Conservation (phyloP, 345 rosid genomes). For the Syzygium aqueum region DNA sequence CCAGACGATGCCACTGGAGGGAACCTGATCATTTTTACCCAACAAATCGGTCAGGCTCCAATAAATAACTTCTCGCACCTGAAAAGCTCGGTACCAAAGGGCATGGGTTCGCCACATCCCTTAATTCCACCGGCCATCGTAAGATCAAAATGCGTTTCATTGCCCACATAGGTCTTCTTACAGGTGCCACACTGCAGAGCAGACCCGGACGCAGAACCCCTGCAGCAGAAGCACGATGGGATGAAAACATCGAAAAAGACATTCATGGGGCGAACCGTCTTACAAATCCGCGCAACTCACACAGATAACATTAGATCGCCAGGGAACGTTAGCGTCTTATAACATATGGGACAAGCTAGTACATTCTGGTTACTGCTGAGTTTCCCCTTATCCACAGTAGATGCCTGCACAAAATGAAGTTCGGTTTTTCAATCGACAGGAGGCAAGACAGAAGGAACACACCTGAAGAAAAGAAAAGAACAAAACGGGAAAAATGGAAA, state of each 20-base stretch:
- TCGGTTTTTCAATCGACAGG: not conserved
- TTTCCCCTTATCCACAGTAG: slow-evolving; percentile 23
- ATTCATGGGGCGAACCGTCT: rapidly evolving
- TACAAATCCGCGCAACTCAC: slow-evolving; percentile 18
- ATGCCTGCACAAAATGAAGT: slow-evolving; percentile 13
- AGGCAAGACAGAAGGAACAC: not conserved
- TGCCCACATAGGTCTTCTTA: slow-evolving; percentile 48
- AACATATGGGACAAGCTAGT: slow-evolving; percentile 86
- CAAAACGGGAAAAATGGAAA: not conserved
- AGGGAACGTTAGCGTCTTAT: slow-evolving; percentile 22
- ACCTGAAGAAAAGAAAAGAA: not conserved
- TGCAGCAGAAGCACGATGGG: slow-evolving; percentile 5
- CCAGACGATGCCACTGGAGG: not conserved
- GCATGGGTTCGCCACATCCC: slow-evolving; percentile 44
- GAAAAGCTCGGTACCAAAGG: slow-evolving; percentile 45
- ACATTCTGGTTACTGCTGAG: slow-evolving; percentile 9
- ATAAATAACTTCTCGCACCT: slow-evolving; percentile 16
- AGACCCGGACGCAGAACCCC: slow-evolving; percentile 30
- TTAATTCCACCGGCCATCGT: slow-evolving; percentile 44
- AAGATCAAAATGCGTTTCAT: slow-evolving; percentile 62
- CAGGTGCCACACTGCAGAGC: slow-evolving; percentile 52
- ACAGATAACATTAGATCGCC: slow-evolving; percentile 24
- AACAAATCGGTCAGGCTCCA: not conserved
- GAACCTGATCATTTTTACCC: not conserved
- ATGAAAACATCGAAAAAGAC: not conserved